Base-by-base conservation (phyloP, 345 rosid species). In the Ricinus communis region DNA sequence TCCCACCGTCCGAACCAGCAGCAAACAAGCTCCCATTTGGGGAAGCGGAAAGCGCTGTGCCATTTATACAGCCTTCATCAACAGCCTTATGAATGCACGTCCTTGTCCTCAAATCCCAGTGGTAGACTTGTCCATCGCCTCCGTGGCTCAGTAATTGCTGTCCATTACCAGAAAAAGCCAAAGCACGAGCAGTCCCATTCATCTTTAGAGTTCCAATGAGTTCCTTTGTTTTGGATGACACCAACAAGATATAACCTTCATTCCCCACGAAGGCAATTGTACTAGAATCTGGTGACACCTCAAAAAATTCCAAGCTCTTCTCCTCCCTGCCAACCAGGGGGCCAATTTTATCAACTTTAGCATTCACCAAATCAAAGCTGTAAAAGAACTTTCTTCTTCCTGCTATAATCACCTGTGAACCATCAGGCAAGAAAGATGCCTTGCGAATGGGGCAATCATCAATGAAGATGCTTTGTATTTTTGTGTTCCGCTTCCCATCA, bases 271-370 rank as follows among this genome's bases (percentile, higher is more conserved):
- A 94, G 1, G 97, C 97, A 66, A 94, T 86, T 1, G 74, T 85
- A 11, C 74, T 87, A 5, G 96, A 90, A 87, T 91, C 93, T 0
- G 93, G 96, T 38, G 96, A 94, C 19, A 87, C 87, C 82, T 92
- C 99, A 73, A 95, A 92, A 49, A 55, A 67, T 82, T 95, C 97
- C 88, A 92, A 83, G 87, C 99, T 95, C 82, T 84, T 92, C 84
- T 95, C 99, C 71, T 94, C 97, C 82, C 96, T 89, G 71, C 99
- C 99, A 56, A 92, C 92, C 45, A 95, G 81, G 5, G 97, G 96
- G 10, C 97, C 96, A 47, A 87, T 87, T 77, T 90, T 95, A 79
- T 90, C 91, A 27, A 92, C 85, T 73, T 70, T 82, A 13, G 93
- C 97, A 62, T 86, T 84, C 83, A 87, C 90, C 13, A 95, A 77